Conservation (phyloP, 2,329 filamentous ascomycete species). For the Trichophyton verrucosum region DNA sequence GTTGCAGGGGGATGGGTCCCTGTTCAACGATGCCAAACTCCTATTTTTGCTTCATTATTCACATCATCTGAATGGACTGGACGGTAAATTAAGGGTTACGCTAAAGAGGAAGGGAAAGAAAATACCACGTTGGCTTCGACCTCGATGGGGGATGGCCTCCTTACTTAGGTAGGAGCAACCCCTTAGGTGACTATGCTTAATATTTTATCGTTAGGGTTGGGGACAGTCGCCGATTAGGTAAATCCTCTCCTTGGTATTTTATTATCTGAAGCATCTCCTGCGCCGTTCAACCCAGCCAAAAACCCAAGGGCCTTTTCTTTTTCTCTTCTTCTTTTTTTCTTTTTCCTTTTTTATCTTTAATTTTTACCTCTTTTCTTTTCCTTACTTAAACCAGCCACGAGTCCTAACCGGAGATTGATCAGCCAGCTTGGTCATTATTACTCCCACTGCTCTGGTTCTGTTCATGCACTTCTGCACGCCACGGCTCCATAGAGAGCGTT, state of each 20-base stretch:
- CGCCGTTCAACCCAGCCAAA: background rate
- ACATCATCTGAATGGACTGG: background rate
- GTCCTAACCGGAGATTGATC: background rate
- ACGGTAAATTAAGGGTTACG: background rate
- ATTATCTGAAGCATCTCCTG: background rate
- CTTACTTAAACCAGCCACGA: background rate
- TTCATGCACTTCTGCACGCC: background rate
- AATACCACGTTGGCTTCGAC: background rate
- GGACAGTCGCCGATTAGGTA: background rate
- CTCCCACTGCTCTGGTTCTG: background rate
- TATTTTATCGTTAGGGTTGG: background rate
- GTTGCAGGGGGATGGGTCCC: constrained; percentile 4
- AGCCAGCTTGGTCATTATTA: background rate
- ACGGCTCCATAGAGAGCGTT: background rate
- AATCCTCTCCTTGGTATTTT: background rate
- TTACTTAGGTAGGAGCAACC: background rate
- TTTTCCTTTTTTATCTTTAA: background rate
- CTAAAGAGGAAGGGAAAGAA: background rate
- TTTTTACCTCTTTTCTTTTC: background rate
- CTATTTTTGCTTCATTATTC: background rate
- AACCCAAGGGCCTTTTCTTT: background rate
- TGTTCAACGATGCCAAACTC: background rate
- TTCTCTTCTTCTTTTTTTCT: background rate
- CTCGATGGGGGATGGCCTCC: background rate
- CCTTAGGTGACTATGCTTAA: background rate